Evolutionary conservation across 1,139 yeast species (phyloP), one percentile per base, ranked within the genome.

Genomic region (Saccharomyces hybrid): DNA sequence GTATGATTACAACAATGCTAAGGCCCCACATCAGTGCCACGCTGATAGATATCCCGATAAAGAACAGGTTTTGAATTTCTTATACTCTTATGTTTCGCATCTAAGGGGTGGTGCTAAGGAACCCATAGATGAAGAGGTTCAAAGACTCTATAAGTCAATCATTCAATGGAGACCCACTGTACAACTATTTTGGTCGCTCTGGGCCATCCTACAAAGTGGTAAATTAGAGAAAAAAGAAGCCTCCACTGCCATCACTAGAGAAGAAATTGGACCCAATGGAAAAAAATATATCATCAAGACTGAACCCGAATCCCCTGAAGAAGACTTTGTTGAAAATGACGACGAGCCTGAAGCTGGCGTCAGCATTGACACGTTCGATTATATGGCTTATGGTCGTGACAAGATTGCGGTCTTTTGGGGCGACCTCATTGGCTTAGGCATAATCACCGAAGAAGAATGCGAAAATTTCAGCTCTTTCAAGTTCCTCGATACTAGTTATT

Each of bases 121-220:
- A 2, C 63, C 64, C 46, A 71, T 79, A 54, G 83, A 84, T 56
- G 75, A 69, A 46, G 86, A 83, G 59, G 84, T 85, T 34, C 79
- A 77, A 53, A 70, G 75, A 49, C 68, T 89, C 48, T 81, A 80
- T 65, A 82, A 84, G 61, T 88, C 88, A 59, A 79, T 84, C 47
- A 73, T 82, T 7, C 76, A 77, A 54, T 93, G 98, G 97, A 79
- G 97, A 63, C 82, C 95, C 0, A 75, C 89, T 0, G 95, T 83
- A 16, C 86, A 86, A 54, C 76, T 88, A 4, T 82, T 79, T 66
- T 93, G 99, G 99, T 79, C 86, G 28, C 68, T 90, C 28, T 93
- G 99, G 99, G 98, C 96, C 0, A 77, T 93, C 54, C 81, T 93
- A 48, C 96, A 88, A 70, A 79, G 81, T 65, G 87, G 87, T 46